Evolutionary conservation across 1,284 basidiomycete species (phyloP), one percentile per base, ranked within the genome.

Genomic region (Ustilago bromivora): DNA sequence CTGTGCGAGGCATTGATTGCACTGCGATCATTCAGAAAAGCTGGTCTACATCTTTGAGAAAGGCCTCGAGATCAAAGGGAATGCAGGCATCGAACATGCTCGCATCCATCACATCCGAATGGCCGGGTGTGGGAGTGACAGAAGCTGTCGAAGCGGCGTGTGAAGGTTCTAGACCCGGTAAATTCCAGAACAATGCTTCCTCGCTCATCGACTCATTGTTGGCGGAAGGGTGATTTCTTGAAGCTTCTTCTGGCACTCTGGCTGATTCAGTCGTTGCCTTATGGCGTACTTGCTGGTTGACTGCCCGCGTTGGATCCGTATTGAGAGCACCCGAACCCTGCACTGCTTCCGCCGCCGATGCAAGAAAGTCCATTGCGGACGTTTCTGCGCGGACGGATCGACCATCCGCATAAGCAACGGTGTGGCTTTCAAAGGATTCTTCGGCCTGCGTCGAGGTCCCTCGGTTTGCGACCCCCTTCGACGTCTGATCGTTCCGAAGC

Each of bases 21-120:
- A 31, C 31, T 31, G 49, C 9, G 12, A 28, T 47, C 15, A 17
- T 17, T 51, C 36, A 75, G 49, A 75, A 75, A 5, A 69, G 52
- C 55, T 66, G 67, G 43, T 75, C 72, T 38, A 75, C 58, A 38
- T 75, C 72, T 49, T 55, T 55, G 13, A 75, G 61, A 32, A 75
- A 75, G 3, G 60, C 67, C 19, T 75, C 72, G 6, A 75, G 60
- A 40, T 75, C 72, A 28, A 75, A 71, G 17, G 62, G 59, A 6
- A 66, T 53, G 10, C 51, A 47, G 1, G 71, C 71, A 38, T 58
- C 52, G 40, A 41, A 59, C 31, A 67, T 58, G 31, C 19, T 59
- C 12, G 54, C 46, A 23, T 61, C 60, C 23, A 57, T 11, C 35
- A 47, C 5, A 11, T 28, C 41, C 15, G 41, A 57, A 13, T 51